These are phyloP conservation scores for Xylaria cubensis DNA, from an alignment of 495 filamentous ascomycete species.

Conservation along the genomic window DNA sequence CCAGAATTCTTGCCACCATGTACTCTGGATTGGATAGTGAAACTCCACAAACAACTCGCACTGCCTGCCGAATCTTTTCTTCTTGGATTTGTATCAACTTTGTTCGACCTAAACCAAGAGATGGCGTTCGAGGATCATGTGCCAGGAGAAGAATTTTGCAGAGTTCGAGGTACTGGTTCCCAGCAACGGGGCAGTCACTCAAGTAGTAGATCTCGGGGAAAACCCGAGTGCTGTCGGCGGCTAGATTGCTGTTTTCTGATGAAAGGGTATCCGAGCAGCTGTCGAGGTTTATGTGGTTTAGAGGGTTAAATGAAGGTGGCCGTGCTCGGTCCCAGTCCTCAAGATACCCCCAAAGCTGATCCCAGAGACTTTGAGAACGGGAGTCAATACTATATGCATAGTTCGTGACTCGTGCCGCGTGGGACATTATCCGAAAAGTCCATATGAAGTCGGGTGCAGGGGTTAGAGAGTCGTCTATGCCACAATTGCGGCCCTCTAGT, in stretches of 20 bases:
- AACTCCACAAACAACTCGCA: not conserved
- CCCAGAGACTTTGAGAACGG: not conserved
- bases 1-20: not conserved
- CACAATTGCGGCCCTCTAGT: not conserved
- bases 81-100: not conserved
- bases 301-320: not conserved
- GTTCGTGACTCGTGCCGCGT: slow-evolving; percentile 1
- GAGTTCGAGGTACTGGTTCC: not conserved
- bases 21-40: slow-evolving; percentile 1
- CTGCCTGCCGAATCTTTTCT: not conserved
- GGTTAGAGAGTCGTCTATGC: not conserved
- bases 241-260: not conserved
- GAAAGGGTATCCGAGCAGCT: not conserved
- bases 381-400: slow-evolving; percentile 5
- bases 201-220: not conserved
- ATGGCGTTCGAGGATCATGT: not conserved
- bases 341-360: slow-evolving; percentile 1
- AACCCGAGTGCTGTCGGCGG: not conserved
- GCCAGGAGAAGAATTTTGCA: slow-evolving; percentile 1
- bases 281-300: not conserved
- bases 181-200: not conserved
- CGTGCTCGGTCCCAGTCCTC: not conserved
- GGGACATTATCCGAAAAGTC: slow-evolving; percentile 3
- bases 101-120: not conserved
- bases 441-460: slow-evolving; percentile 7